These are phyloP conservation scores for Wickerhamiella kazuoi DNA, from an alignment of 805 yeast species.

Conservation along the genomic window DNA sequence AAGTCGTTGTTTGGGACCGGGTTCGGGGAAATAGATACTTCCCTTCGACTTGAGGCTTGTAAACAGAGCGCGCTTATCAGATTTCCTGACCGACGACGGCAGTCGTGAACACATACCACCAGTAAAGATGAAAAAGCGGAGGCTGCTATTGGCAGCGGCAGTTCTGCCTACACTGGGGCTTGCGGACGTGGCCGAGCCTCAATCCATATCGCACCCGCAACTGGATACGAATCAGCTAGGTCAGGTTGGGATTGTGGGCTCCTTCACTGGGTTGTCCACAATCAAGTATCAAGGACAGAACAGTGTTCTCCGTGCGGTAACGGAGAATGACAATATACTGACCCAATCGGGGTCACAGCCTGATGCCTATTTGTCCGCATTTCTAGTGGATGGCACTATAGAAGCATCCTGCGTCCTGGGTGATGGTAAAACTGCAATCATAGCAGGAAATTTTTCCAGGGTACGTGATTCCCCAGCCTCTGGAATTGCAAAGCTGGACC, in stretches of 20 bases:
- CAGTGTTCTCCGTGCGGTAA: constrained; percentile 12
- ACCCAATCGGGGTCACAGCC: constrained; percentile 3
- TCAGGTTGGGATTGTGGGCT: constrained; percentile 22
- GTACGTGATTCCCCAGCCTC: constrained; percentile 5
- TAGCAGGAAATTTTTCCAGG: constrained; percentile 12
- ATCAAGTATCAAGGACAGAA: constrained; percentile 23
- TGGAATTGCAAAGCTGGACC: constrained; percentile 7
- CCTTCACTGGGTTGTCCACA: constrained; percentile 23
- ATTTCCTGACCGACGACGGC: no score
- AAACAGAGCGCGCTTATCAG: no score
- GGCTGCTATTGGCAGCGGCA: not conserved
- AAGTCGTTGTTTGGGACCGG: no score
- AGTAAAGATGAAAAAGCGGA: not conserved
- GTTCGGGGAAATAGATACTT: no score
- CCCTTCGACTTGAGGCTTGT: no score
- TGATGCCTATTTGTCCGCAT: constrained; percentile 10
- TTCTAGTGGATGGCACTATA: constrained; percentile 13
- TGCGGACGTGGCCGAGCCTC: not conserved
- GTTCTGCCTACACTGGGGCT: not conserved
- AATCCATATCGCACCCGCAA: constrained; percentile 8
- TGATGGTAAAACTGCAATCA: constrained; percentile 7
- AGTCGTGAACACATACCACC: not conserved
- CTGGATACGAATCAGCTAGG: constrained; percentile 15
- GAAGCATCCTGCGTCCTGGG: constrained; percentile 8
- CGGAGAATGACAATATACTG: constrained; percentile 9